Percentiles rank a stretch among this genome's conserved stretches.
Evolutionary conservation across 768 basidiomycete species (phyloP).

Genomic region (Piloderma croceum): DNA sequence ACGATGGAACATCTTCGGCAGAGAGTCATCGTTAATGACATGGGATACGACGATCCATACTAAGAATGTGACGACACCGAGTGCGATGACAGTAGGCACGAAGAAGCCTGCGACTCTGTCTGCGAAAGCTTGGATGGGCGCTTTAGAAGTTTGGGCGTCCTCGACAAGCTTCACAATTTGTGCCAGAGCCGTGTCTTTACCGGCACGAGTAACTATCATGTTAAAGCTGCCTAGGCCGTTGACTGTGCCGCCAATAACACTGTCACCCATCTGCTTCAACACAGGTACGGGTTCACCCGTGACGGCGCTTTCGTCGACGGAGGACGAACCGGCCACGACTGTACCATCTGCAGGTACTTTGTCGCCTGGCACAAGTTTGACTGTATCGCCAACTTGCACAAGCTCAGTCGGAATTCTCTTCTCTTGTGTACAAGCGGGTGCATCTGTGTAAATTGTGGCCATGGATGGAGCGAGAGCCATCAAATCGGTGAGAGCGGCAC

Average conservation of each 20-base stretch:
- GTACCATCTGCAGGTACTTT: constrained; percentile 95
- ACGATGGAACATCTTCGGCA: constrained; percentile 81
- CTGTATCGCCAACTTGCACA: constrained; percentile 87
- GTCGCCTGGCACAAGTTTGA: constrained; percentile 94
- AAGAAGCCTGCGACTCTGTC: constrained; percentile 94
- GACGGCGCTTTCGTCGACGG: constrained; percentile 92
- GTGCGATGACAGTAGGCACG: constrained; percentile 84
- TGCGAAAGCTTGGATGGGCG: constrained; percentile 96
- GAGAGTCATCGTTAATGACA: constrained; percentile 44
- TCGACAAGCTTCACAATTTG: constrained; percentile 97
- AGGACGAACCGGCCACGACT: constrained; percentile 79
- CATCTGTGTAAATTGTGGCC: constrained; percentile 92
- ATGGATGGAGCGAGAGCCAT: constrained; percentile 94
- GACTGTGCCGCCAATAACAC: constrained; percentile 93
- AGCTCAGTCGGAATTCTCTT: constrained; percentile 92
- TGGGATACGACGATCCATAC: constrained; percentile 75
- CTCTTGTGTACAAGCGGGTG: constrained; percentile 72
- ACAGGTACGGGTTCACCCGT: constrained; percentile 93
- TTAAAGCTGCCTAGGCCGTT: constrained; percentile 97
- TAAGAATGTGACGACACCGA: constrained; percentile 76
- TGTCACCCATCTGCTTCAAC: constrained; percentile 75
- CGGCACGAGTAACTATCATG: constrained; percentile 91
- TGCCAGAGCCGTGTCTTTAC: constrained; percentile 91
- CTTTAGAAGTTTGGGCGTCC: constrained; percentile 96
- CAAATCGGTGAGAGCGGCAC: constrained; percentile 91